Evolutionary conservation across 139 green algal species (phyloP).

Genomic region (Dunaliella primolecta): DNA sequence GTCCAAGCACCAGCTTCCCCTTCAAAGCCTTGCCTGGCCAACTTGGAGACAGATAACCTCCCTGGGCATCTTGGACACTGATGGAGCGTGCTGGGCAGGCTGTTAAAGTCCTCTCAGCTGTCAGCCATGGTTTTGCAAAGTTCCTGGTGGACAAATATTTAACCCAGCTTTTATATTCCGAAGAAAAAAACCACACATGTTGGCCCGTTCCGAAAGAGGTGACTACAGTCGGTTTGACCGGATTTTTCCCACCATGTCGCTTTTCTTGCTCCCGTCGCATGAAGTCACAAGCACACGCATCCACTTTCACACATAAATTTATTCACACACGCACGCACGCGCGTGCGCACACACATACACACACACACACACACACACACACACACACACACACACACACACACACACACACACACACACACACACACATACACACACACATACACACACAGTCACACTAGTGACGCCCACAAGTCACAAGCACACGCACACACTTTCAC

Average conservation of each 20-base stretch:
- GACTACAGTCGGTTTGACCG: background rate
- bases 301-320: background rate
- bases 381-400: background rate
- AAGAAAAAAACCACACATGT: too few species aligned
- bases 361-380: background rate
- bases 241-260: background rate
- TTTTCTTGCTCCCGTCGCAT: background rate
- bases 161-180: too few species aligned
- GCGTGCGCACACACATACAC: background rate
- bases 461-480: too few species aligned
- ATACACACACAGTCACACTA: background rate
- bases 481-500: background rate
- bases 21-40: constrained; percentile 47
- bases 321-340: background rate
- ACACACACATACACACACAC: background rate
- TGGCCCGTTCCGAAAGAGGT: background rate
- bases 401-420: background rate
- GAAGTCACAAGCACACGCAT: background rate
- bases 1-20: too few species aligned
- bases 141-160: too few species aligned
- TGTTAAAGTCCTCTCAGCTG: too few species aligned
- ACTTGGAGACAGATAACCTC: constrained; percentile 98
- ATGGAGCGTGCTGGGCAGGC: background rate
- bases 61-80: constrained; percentile 73
- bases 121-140: too few species aligned